phyloP scores from a whole-genome alignment of 148 eudicot species.

The Euryodendron excelsum region DNA sequence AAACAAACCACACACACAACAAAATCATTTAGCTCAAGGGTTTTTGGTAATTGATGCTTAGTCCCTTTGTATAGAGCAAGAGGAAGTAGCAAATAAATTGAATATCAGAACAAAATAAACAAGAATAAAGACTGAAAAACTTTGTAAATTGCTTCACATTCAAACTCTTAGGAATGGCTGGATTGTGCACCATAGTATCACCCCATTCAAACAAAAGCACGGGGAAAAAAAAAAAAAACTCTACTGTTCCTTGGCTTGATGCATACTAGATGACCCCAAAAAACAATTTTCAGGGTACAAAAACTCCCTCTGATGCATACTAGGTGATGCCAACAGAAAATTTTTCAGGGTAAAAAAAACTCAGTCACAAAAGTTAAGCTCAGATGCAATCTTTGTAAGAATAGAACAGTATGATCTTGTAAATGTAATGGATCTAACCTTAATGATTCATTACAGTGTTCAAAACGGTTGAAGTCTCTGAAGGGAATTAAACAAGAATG shows the following conservation, averaged over 20 bases:
- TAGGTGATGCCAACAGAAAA: not conserved
- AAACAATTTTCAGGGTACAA: not conserved
- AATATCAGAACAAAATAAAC: not conserved
- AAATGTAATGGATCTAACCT: not conserved
- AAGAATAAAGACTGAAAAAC: not conserved
- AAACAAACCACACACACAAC: not conserved
- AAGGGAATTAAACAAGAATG: too few relatives aligned
- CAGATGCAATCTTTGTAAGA: not conserved
- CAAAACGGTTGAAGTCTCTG: too few relatives aligned
- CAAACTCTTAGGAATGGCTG: not conserved
- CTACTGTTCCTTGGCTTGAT: slow-evolving; percentile 20
- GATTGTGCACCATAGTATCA: not conserved
- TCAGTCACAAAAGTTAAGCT: not conserved
- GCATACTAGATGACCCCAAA: slow-evolving; percentile 4
- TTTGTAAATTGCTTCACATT: not conserved
- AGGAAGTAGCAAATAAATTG: not conserved
- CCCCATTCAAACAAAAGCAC: not conserved
- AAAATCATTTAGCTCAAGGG: not conserved
- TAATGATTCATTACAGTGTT: too few relatives aligned
- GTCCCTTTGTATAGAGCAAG: not conserved
- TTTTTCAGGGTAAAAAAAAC: not conserved
- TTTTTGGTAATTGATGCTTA: not conserved
- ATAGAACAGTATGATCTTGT: not conserved
- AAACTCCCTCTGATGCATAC: slow-evolving; percentile 1
- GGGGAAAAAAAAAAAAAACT: too few relatives aligned